phyloP scores from a whole-genome alignment of 108 stramenopile genomes.

The Fragilariopsis cylindrus region DNA sequence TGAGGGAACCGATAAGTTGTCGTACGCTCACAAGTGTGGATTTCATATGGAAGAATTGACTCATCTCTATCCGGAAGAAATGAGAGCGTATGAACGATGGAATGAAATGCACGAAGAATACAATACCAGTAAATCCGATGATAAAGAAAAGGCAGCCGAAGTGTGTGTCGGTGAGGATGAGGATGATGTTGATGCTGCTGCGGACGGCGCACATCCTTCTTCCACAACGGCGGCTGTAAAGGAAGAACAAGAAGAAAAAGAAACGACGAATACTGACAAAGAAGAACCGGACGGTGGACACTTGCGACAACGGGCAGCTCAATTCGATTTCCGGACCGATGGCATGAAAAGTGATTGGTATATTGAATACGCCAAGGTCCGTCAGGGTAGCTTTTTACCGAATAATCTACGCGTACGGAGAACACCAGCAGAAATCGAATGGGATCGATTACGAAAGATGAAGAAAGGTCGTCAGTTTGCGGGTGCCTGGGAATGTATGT shows the following conservation, averaged over 20 bases:
- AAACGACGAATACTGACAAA: not conserved
- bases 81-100: conserved; percentile 78
- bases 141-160: conserved; percentile 6
- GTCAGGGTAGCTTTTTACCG: conserved; percentile 71
- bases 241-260: not conserved
- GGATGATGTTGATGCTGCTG: conserved; percentile 6
- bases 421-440: conserved; percentile 42
- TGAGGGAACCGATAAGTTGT: conserved; percentile 19
- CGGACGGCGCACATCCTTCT: not conserved
- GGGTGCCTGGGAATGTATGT: conserved; percentile 57
- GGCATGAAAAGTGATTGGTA: conserved; percentile 72
- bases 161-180: conserved; percentile 22
- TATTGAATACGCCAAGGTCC: conserved; percentile 62
- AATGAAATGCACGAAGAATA: conserved; percentile 73
- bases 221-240: not conserved
- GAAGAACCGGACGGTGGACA: conserved; percentile 44
- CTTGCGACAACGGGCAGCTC: conserved; percentile 55
- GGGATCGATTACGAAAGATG: conserved; percentile 35
- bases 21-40: conserved; percentile 52
- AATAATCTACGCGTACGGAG: not conserved
- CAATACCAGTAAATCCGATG: conserved; percentile 28
- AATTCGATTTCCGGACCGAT: conserved; percentile 80
- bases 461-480: conserved; percentile 36
- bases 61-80: conserved; percentile 78
- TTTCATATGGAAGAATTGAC: conserved; percentile 66